These are phyloP conservation scores for Zoysia japonica DNA, from an alignment of 176 grass and related monocot genomes.

Conservation along the genomic window DNA sequence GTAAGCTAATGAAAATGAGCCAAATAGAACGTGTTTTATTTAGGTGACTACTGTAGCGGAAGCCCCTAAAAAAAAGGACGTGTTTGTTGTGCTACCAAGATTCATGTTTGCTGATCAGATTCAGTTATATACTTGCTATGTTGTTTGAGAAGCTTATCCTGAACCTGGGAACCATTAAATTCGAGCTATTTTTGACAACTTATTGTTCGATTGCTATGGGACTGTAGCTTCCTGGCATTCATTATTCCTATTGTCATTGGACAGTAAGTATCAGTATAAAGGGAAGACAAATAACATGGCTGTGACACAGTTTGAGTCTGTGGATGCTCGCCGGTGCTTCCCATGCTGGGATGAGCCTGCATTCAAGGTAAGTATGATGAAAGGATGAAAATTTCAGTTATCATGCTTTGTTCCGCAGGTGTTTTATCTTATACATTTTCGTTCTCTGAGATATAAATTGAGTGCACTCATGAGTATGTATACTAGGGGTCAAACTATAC, in stretches of 20 bases:
- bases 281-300: constrained; percentile 67
- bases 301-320: constrained; percentile 80
- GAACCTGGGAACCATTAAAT: not conserved
- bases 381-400: constrained; percentile 1
- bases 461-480: not conserved
- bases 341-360: constrained; percentile 90
- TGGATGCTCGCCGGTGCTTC: constrained; percentile 80
- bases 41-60: too few relatives aligned
- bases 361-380: constrained; percentile 61
- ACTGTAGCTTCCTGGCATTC: not conserved
- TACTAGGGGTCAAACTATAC: not conserved
- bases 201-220: not conserved
- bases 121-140: not conserved
- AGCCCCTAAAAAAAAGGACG: not conserved
- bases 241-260: constrained; percentile 10
- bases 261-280: constrained; percentile 60
- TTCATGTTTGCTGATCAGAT: not conserved
- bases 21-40: too few relatives aligned
- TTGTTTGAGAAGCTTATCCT: not conserved
- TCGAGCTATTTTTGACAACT: not conserved
- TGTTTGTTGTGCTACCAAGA: not conserved
- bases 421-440: constrained; percentile 4
- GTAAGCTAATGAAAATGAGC: too few relatives aligned
- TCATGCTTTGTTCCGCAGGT: not conserved
- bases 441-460: constrained; percentile 2